Conservation (phyloP, 2,329 filamentous ascomycete genomes). For the Scorias spongiosa region DNA sequence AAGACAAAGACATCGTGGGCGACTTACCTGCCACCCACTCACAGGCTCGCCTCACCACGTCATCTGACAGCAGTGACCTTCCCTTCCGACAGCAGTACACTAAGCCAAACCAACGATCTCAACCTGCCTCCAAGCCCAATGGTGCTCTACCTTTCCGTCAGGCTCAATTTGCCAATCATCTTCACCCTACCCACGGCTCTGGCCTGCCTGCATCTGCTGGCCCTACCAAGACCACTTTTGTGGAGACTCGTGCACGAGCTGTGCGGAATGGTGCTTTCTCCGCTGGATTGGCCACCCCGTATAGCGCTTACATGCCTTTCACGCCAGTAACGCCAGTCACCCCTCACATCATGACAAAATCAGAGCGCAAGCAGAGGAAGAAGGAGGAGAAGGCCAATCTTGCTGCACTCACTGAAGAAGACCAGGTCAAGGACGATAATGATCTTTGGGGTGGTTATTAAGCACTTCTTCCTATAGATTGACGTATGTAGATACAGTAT, state of each 20-base stretch:
- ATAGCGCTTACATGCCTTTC: constrained; percentile 67
- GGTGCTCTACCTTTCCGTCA: constrained; percentile 2
- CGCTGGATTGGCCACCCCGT: constrained; percentile 49
- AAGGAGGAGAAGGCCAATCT: constrained; percentile 40
- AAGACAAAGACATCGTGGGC: neutral
- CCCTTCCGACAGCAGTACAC: neutral
- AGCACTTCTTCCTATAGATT: too few relatives aligned
- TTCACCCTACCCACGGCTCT: constrained; percentile 19
- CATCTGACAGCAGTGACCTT: constrained; percentile 3
- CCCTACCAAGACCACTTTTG: constrained; percentile 29
- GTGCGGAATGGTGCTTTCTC: constrained; percentile 6
- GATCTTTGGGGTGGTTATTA: constrained; percentile 40
- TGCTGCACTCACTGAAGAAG: constrained; percentile 44
- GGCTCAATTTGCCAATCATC: constrained; percentile 3
- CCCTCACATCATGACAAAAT: constrained; percentile 55
- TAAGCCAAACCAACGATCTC: neutral
- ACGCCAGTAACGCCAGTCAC: constrained; percentile 63
- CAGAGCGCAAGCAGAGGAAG: constrained; percentile 55
- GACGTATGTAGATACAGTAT: too few relatives aligned
- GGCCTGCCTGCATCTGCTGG: constrained; percentile 12
- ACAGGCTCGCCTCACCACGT: constrained; percentile 6
- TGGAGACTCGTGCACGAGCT: constrained; percentile 21
- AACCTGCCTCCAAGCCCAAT: constrained; percentile 1
- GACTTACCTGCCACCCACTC: constrained; percentile 3
- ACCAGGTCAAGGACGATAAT: constrained; percentile 43